Evolutionary conservation across 371 early-diverging fungal species (phyloP), one percentile per base, ranked within the genome.

Genomic region (Phascolomyces articulosus): DNA sequence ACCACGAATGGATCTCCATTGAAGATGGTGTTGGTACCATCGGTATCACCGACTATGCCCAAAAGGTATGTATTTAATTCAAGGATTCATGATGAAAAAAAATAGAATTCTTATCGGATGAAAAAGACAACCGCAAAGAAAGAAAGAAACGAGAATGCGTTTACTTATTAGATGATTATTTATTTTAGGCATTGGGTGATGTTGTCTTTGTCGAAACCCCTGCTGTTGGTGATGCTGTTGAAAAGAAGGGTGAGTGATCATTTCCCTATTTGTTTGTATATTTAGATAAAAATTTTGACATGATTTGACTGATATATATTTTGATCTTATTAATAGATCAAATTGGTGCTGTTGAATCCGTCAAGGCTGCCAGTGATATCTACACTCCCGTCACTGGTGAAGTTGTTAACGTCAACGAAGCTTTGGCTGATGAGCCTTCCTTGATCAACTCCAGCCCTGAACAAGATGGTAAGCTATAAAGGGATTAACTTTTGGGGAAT

Each of bases 361-460:
- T 98, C 70, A 98, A 98, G 87, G 97, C 97, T 64, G 96, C 95
- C 51, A 87, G 88, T 69, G 98, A 98, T 66, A 88, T 98, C 61
- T 95, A 91, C 76, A 84, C 97, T 34, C 98, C 98, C 58, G 81
- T 96, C 44, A 72, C 86, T 63, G 98, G 98, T 64, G 85, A 87
- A 65, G 82, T 98, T 63, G 79, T 93, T 44, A 92, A 90, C 63
- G 86, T 87, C 71, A 98, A 98, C 79, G 66, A 62, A 6, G 68
- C 49, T 2, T 85, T 97, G 56, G 75, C 57, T 29, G 82, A 75
- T 38, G 86, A 91, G 54, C 93, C 96, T 15, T 80, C 80, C 26
- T 75, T 95, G 74, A 87, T 97, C 75, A 96, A 96, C 87, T 64
- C 74, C 10, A 72, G 79, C 62, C 87, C 97, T 29, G 94, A 94